Evolutionary conservation across 2,329 filamentous ascomycete species (phyloP).

Genomic region (Paecilomyces variotii): DNA sequence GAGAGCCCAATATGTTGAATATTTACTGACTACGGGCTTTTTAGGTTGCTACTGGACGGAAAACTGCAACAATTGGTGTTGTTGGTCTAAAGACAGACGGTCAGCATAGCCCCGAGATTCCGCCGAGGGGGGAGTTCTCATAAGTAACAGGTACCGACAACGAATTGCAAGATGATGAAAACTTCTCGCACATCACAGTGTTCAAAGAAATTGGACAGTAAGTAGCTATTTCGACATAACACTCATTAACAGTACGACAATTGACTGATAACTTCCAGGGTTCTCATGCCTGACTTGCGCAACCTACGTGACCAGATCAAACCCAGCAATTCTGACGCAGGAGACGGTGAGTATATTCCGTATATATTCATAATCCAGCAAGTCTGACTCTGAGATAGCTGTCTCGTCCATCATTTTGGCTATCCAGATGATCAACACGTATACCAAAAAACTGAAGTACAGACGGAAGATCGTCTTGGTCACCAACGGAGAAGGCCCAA

Average conservation of each 20-base stretch:
- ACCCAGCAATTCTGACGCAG: constrained; percentile 58
- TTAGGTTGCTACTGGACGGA: constrained; percentile 58
- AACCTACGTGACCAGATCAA: constrained; percentile 56
- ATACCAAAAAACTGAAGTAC: constrained; percentile 76
- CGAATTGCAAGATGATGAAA: constrained; percentile 55
- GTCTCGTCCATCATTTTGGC: constrained; percentile 83
- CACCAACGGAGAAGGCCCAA: constrained; percentile 67
- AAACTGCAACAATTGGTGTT: constrained; percentile 68
- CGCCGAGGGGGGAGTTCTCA: constrained; percentile 2
- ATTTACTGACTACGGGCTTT: neutral
- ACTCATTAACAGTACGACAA: neutral
- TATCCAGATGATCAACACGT: constrained; percentile 71
- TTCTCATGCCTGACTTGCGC: constrained; percentile 62
- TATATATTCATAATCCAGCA: neutral
- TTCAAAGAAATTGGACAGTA: constrained; percentile 58
- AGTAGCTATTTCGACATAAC: constrained; percentile 34
- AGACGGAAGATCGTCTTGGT: constrained; percentile 73
- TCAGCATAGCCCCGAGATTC: constrained; percentile 7
- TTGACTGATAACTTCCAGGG: constrained; percentile 26
- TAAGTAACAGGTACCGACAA: constrained; percentile 54
- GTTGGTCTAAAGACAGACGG: constrained; percentile 73
- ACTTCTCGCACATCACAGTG: constrained; percentile 74
- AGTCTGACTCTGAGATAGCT: constrained; percentile 30
- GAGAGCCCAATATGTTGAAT: neutral
- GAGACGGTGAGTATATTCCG: constrained; percentile 53